A percentile compares a stretch with the other conserved stretches of the same genome.
phyloP scores from a whole-genome alignment of 129 eudicot species.

The Rutidosis leptorrhynchoides region DNA sequence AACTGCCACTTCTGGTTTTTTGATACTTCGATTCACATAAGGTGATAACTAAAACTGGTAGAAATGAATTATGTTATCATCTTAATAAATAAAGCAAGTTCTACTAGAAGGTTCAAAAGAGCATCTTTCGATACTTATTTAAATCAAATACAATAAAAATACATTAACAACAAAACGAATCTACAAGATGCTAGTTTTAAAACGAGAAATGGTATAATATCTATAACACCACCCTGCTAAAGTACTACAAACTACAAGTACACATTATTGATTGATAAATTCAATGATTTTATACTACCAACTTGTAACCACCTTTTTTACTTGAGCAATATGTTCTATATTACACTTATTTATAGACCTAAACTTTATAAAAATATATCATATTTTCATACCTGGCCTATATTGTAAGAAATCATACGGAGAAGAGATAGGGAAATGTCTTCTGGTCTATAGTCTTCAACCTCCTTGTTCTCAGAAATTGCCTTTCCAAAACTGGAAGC shows the following conservation, averaged over 20 bases:
- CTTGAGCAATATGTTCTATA: background rate
- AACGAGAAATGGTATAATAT: background rate
- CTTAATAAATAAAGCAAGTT: background rate
- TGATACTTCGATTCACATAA: background rate
- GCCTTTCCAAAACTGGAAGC: constrained; percentile 99
- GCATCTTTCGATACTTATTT: background rate
- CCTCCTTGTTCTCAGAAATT: constrained; percentile 86
- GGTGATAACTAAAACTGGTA: background rate
- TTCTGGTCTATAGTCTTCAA: constrained; percentile 93
- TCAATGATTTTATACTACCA: background rate
- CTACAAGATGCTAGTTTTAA: background rate
- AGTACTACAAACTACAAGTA: background rate
- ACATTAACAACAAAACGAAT: background rate
- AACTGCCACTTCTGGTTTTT: background rate
- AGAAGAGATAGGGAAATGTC: constrained; percentile 92
- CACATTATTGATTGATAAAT: background rate
- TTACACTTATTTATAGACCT: background rate
- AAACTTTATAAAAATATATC: background rate
- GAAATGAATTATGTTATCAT: constrained; percentile 16
- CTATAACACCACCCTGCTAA: background rate
- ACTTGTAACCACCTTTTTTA: background rate
- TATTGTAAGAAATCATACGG: constrained; percentile 95
- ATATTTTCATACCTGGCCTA: constrained; percentile 74
- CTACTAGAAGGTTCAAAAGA: background rate
- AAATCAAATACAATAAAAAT: background rate